These are phyloP conservation scores for Sporothrix sp. DNA, from an alignment of 2,329 filamentous ascomycete species.

Conservation along the genomic window DNA sequence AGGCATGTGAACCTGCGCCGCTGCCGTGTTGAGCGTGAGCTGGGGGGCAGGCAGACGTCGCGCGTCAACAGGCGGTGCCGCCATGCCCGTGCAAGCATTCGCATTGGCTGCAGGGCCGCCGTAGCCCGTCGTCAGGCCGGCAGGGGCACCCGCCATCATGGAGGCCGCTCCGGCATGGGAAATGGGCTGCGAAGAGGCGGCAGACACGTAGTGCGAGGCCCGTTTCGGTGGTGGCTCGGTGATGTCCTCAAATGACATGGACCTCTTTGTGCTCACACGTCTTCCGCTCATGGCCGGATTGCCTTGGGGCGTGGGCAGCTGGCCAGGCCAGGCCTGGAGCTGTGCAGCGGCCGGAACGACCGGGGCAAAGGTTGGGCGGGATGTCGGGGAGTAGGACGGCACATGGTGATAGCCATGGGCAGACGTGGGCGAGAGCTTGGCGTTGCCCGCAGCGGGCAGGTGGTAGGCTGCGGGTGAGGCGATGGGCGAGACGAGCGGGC, in stretches of 20 bases:
- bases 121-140: neutral
- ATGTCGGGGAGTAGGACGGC: conserved; percentile 1
- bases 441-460: conserved; percentile 13
- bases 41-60: conserved; percentile 59
- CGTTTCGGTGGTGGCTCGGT: conserved; percentile 48
- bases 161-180: no score
- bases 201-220: conserved; percentile 24
- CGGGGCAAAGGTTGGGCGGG: neutral
- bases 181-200: no score
- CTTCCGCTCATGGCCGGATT: conserved; percentile 21
- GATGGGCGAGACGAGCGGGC: conserved; percentile 33
- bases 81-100: neutral
- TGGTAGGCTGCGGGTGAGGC: conserved; percentile 37
- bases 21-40: conserved; percentile 52
- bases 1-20: conserved; percentile 13
- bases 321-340: neutral
- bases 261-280: conserved; percentile 39
- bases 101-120: neutral
- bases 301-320: neutral
- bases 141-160: neutral
- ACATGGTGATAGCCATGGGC: neutral
- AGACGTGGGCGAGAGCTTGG: neutral
- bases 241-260: conserved; percentile 36
- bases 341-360: neutral
- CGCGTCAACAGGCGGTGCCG: conserved; percentile 20